phyloP scores from a whole-genome alignment of 768 basidiomycete genomes.

The Boletus sp. region DNA sequence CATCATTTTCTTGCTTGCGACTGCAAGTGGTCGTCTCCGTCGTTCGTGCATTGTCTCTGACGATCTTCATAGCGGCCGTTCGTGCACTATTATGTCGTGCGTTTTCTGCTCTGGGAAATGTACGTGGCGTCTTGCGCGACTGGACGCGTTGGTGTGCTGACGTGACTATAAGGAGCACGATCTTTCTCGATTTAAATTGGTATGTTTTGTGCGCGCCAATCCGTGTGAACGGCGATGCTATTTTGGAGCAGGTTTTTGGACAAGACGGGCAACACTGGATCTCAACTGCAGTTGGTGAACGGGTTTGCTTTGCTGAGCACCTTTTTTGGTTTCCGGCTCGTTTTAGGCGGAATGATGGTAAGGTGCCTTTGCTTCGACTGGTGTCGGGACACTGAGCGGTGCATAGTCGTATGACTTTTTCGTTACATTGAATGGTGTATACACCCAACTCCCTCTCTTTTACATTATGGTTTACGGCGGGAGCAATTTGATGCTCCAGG shows the following conservation, averaged over 20 bases:
- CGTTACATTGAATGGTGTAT: slow-evolving; percentile 53
- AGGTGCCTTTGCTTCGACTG: not conserved
- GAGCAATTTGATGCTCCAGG: slow-evolving; percentile 67
- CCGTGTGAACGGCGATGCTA: not conserved
- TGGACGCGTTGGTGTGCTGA: slow-evolving; percentile 3
- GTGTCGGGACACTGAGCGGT: slow-evolving; percentile 2
- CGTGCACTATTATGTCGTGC: slow-evolving; percentile 71
- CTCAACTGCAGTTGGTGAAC: slow-evolving; percentile 66
- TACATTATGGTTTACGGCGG: slow-evolving; percentile 51
- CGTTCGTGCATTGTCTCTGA: slow-evolving; percentile 5
- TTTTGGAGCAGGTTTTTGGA: slow-evolving; percentile 61
- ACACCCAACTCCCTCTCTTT: slow-evolving; percentile 49
- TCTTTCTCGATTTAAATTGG: slow-evolving; percentile 90
- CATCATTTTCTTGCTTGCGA: slow-evolving; percentile 63
- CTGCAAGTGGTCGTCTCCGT: slow-evolving; percentile 45
- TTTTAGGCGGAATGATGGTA: slow-evolving; percentile 61
- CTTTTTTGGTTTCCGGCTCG: slow-evolving; percentile 69
- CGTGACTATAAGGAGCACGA: slow-evolving; percentile 57
- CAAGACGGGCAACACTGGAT: slow-evolving; percentile 71
- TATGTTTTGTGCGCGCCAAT: slow-evolving; percentile 30
- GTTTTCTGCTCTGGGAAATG: slow-evolving; percentile 84
- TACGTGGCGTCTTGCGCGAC: slow-evolving; percentile 32
- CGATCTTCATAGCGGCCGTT: slow-evolving; percentile 57
- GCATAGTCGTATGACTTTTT: slow-evolving; percentile 67
- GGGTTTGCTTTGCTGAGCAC: slow-evolving; percentile 61